These are phyloP conservation scores for Quercus aquifolioides DNA, from an alignment of 306 rosid genomes.

Conservation along the genomic window DNA sequence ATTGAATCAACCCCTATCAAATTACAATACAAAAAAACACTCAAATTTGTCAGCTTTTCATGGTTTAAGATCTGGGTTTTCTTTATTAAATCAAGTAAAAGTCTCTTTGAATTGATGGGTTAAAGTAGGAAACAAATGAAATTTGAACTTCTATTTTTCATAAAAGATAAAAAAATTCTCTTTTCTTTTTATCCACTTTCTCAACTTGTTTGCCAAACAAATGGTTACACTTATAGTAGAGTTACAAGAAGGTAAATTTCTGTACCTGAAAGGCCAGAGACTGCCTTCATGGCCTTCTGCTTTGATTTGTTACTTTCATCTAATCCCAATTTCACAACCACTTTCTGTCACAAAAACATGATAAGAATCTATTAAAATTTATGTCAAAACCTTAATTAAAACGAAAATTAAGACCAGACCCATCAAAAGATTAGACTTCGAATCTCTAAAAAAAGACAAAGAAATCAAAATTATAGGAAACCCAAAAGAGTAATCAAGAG, in stretches of 20 bases:
- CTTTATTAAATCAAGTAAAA: background rate
- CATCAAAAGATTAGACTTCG: background rate
- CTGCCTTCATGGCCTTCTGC: slow-evolving; percentile 62
- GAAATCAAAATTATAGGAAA: background rate
- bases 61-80: background rate
- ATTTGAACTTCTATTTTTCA: too few species aligned
- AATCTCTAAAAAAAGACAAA: too few species aligned
- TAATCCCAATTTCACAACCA: slow-evolving; percentile 48
- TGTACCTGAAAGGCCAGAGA: slow-evolving; percentile 66
- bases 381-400: background rate
- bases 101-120: too few species aligned
- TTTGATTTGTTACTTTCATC: slow-evolving; percentile 32
- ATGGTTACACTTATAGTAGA: background rate
- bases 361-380: background rate
- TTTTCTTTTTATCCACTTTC: background rate
- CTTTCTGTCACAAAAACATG: slow-evolving; percentile 47
- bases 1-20: slow-evolving; percentile 71
- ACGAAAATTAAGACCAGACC: background rate
- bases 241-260: background rate
- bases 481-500: background rate
- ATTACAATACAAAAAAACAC: background rate
- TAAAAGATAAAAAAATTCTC: too few species aligned
- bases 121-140: too few species aligned
- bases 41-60: background rate
- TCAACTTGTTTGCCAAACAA: background rate